These are phyloP conservation scores for Amaranthus cruentus DNA, from an alignment of 148 eudicot species.

Conservation along the genomic window DNA sequence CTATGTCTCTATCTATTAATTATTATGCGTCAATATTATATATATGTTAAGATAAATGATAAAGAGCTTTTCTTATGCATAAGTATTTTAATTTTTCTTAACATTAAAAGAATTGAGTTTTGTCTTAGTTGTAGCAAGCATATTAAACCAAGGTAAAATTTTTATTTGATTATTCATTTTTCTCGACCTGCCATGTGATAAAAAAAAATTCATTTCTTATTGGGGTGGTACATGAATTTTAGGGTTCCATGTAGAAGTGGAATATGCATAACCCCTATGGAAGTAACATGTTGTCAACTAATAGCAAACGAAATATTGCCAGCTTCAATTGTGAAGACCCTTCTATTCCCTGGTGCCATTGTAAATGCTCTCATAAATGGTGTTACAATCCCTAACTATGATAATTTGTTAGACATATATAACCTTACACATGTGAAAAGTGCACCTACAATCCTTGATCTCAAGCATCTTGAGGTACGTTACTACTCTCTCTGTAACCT, in stretches of 20 bases:
- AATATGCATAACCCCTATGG: constrained; percentile 47
- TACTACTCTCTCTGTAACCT: neutral
- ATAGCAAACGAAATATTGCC: constrained; percentile 48
- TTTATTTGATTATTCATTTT: no score
- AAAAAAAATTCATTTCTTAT: neutral
- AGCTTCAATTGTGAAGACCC: constrained; percentile 27
- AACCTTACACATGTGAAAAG: constrained; percentile 23
- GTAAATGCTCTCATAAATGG: constrained; percentile 34
- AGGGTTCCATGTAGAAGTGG: constrained; percentile 61
- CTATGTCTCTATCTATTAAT: no score
- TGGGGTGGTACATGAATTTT: neutral
- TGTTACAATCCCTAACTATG: constrained; percentile 34
- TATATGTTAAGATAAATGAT: no score
- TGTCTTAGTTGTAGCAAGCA: no score
- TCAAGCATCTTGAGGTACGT: constrained; percentile 55
- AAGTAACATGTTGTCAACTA: constrained; percentile 45
- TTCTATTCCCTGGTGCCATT: constrained; percentile 52
- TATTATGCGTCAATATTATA: no score
- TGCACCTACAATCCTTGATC: constrained; percentile 26
- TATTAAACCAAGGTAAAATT: no score
- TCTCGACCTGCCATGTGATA: no score
- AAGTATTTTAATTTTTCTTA: no score
- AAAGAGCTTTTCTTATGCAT: no score
- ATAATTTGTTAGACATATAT: constrained; percentile 30
- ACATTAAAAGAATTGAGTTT: no score